Conservation (phyloP, 1,139 yeast species). For the Suhomyces bolitotheri region DNA sequence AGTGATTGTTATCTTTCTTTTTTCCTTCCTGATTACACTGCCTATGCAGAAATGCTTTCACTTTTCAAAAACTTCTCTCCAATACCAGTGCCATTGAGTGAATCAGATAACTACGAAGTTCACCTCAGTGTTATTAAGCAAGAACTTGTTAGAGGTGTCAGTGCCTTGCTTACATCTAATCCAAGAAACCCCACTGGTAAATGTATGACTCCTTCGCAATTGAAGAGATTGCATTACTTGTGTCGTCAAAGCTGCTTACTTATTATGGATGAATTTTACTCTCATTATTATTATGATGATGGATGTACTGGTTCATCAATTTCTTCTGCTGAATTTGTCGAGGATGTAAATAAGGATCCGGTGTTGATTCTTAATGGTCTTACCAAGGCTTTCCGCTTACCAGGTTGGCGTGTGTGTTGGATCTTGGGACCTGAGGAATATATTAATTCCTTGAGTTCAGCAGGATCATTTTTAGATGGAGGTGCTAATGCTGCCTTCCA, state of each 20-base stretch:
- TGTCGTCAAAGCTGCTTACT: conserved; percentile 59
- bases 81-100: conserved; percentile 64
- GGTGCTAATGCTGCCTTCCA: conserved; percentile 69
- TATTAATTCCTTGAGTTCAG: conserved; percentile 57
- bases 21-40: conserved; percentile 69
- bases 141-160: conserved; percentile 62
- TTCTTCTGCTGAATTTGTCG: conserved; percentile 55
- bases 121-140: conserved; percentile 56
- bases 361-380: conserved; percentile 65
- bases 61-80: conserved; percentile 68
- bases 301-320: conserved; percentile 58
- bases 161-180: conserved; percentile 61
- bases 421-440: conserved; percentile 66
- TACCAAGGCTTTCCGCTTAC: conserved; percentile 65
- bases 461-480: conserved; percentile 67
- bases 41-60: conserved; percentile 72
- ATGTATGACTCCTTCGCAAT: conserved; percentile 53
- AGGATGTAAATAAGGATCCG: conserved; percentile 62
- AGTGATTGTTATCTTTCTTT: conserved; percentile 63
- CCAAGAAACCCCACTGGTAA: conserved; percentile 72
- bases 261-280: conserved; percentile 69
- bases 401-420: conserved; percentile 76
- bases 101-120: conserved; percentile 59
- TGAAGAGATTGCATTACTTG: conserved; percentile 53
- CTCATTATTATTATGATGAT: conserved; percentile 63